Conservation (phyloP, 2,329 filamentous ascomycete genomes). For the Pyrenochaeta sp. region DNA sequence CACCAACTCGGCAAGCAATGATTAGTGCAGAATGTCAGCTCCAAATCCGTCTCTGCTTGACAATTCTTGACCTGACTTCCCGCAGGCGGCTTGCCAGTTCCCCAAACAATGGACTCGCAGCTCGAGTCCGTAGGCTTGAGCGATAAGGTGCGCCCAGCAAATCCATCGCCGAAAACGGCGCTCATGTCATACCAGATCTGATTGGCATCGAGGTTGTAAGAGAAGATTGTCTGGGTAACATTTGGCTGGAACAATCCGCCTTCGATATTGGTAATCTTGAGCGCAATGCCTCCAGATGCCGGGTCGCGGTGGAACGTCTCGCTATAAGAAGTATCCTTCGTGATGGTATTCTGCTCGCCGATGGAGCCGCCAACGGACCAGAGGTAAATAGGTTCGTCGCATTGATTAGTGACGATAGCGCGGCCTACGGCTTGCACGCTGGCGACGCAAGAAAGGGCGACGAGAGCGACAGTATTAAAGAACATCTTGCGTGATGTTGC, state of each 20-base stretch:
- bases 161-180: conserved; percentile 38
- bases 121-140: conserved; percentile 32
- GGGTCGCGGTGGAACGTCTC: conserved; percentile 32
- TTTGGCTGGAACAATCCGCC: conserved; percentile 38
- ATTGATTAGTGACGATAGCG: conserved; percentile 45
- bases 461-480: conserved; percentile 19
- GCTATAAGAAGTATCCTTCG: conserved; percentile 37
- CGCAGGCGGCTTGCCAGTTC: conserved; percentile 29
- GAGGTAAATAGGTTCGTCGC: conserved; percentile 36
- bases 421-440: conserved; percentile 31
- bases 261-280: conserved; percentile 32
- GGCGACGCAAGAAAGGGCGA: conserved; percentile 8
- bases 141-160: conserved; percentile 33
- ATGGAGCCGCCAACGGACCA: conserved; percentile 39
- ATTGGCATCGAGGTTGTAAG: conserved; percentile 35
- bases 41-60: conserved; percentile 29
- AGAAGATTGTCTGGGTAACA: conserved; percentile 39
- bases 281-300: conserved; percentile 29
- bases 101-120: conserved; percentile 38
- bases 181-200: conserved; percentile 41
- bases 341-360: conserved; percentile 21
- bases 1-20: conserved; percentile 45
- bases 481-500: conserved; percentile 19
- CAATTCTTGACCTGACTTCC: conserved; percentile 36
- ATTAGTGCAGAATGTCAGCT: conserved; percentile 38